phyloP scores from a whole-genome alignment of 208 protist species.

The Wallacemonas sp. region DNA sequence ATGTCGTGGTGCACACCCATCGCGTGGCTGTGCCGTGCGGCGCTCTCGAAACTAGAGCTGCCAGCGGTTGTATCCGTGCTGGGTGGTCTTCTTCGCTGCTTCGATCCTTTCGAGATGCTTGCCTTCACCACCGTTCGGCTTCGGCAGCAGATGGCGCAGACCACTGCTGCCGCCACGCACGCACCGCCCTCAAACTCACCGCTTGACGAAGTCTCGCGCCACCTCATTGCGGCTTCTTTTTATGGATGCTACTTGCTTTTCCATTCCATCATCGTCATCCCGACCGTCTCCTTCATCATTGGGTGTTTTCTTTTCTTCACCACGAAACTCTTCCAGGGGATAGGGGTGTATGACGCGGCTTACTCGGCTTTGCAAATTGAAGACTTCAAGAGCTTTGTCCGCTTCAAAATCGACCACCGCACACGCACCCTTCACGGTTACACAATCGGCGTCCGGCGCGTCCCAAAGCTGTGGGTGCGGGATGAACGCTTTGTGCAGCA shows the following conservation, averaged over 20 bases:
- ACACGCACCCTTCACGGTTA: slow-evolving; percentile 31
- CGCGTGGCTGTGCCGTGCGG: not conserved
- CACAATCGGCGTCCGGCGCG: slow-evolving; percentile 26
- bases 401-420: slow-evolving; percentile 24
- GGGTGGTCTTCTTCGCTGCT: slow-evolving; percentile 13
- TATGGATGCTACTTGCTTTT: slow-evolving; percentile 13
- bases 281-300: slow-evolving; percentile 36
- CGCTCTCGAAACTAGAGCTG: not conserved
- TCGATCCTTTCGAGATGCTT: slow-evolving; percentile 33
- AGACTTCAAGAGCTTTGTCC: slow-evolving; percentile 47
- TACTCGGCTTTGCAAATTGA: slow-evolving; percentile 54
- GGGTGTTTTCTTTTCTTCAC: slow-evolving; percentile 36
- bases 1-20: slow-evolving; percentile 3
- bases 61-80: not conserved
- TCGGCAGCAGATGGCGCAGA: not conserved
- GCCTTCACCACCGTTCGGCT: slow-evolving; percentile 4
- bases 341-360: slow-evolving; percentile 26
- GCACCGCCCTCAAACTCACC: not conserved
- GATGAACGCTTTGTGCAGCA: slow-evolving; percentile 21
- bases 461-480: slow-evolving; percentile 36
- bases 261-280: slow-evolving; percentile 34
- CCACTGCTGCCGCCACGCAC: not conserved
- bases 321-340: slow-evolving; percentile 24
- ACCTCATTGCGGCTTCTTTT: not conserved
- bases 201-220: not conserved